Evolutionary conservation across 805 yeast species (phyloP).

Genomic region (Yarrowia sp.): DNA sequence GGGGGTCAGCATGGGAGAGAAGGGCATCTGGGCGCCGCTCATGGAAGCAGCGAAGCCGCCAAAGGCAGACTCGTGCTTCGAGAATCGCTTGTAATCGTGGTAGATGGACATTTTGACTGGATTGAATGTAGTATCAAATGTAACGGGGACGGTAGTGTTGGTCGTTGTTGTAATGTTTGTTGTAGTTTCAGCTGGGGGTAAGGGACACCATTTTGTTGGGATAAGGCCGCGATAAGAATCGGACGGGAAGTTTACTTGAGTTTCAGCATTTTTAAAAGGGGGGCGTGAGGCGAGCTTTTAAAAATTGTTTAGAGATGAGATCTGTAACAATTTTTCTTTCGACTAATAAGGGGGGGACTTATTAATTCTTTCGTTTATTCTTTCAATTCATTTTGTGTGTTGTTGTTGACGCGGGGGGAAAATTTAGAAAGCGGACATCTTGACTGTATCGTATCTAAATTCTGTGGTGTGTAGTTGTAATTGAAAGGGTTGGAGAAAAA

Average conservation of each 20-base stretch:
- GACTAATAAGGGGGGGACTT: conserved; percentile 39
- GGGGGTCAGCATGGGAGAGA: conserved; percentile 40
- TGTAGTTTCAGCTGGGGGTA: conserved; percentile 17
- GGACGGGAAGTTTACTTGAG: conserved; percentile 31
- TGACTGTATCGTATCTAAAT: conserved; percentile 23
- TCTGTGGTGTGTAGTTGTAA: conserved; percentile 11
- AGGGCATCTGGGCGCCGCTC: conserved; percentile 25
- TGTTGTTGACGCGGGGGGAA: conserved; percentile 27
- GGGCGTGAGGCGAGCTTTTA: conserved; percentile 39
- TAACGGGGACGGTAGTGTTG: conserved; percentile 12
- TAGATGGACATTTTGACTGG: conserved; percentile 36
- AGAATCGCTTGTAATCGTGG: conserved; percentile 38
- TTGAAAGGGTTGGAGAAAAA: conserved; percentile 34
- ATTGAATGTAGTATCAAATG: conserved; percentile 25
- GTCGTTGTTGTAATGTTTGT: conserved; percentile 24
- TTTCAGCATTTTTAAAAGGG: conserved; percentile 39
- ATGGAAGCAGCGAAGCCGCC: conserved; percentile 43
- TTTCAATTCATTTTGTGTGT: conserved; percentile 32
- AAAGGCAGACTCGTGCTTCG: conserved; percentile 46
- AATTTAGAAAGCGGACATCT: conserved; percentile 41
- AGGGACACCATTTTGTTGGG: conserved; percentile 18
- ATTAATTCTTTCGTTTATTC: conserved; percentile 32
- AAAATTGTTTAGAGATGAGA: conserved; percentile 33
- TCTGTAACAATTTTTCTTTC: conserved; percentile 39
- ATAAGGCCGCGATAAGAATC: conserved; percentile 36